A percentile compares a stretch with the other conserved stretches of the same genome.
Conservation (phyloP, 345 rosid genomes). For the Noccaea bulbosa region DNA sequence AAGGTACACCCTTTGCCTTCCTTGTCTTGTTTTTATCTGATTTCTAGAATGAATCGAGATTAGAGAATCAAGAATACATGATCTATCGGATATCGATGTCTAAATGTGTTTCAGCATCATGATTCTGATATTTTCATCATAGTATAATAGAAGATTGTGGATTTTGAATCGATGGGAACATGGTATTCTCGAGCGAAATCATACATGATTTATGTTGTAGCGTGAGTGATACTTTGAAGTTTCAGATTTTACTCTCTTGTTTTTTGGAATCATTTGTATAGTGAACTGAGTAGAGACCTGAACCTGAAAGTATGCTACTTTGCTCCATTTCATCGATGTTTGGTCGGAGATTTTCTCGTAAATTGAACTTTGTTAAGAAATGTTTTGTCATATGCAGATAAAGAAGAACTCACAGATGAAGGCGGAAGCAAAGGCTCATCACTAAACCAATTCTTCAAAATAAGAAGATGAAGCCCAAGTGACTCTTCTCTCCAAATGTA, state of each 20-base stretch:
- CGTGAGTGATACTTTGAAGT: conserved; percentile 5
- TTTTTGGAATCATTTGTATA: not conserved
- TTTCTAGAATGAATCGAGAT: not conserved
- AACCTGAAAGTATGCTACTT: not conserved
- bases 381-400: conserved; percentile 27
- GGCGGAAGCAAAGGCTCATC: conserved; percentile 47
- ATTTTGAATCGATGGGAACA: conserved; percentile 3
- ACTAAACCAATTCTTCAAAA: conserved; percentile 28
- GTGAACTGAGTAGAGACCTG: not conserved
- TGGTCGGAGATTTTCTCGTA: too few species aligned
- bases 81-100: conserved; percentile 6
- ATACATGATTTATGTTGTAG: not conserved
- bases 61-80: conserved; percentile 1
- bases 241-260: not conserved
- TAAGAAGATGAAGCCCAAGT: conserved; percentile 39
- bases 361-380: not conserved
- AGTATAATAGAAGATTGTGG: not conserved
- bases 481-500: conserved; percentile 24
- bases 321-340: conserved; percentile 2
- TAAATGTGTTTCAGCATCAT: not conserved
- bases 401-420: conserved; percentile 44
- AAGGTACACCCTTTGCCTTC: conserved; percentile 49
- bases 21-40: not conserved
- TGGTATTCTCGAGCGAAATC: not conserved
- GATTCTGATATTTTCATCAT: not conserved